A percentile compares a stretch with the other conserved stretches of the same genome.
These are phyloP conservation scores for Neurospora sp. DNA, from an alignment of 495 filamentous ascomycete genomes.

Conservation along the genomic window DNA sequence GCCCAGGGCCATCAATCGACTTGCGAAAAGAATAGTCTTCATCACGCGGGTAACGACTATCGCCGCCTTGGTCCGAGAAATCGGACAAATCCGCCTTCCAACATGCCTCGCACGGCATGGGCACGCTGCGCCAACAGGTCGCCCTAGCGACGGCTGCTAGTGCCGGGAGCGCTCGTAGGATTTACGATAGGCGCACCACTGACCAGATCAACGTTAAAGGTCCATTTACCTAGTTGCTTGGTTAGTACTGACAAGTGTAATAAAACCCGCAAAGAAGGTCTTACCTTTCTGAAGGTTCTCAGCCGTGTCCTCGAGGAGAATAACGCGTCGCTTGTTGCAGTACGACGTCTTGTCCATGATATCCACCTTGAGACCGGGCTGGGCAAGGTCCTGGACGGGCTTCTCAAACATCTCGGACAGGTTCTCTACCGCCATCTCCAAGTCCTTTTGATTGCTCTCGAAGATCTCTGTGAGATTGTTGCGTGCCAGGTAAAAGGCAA, in stretches of 20 bases:
- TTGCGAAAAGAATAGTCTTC: not conserved
- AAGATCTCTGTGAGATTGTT: slow-evolving; percentile 97
- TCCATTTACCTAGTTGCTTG: slow-evolving; percentile 30
- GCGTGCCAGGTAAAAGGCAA: slow-evolving; percentile 88
- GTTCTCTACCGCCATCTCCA: slow-evolving; percentile 93
- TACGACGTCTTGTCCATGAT: slow-evolving; percentile 98
- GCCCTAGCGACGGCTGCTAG: slow-evolving; percentile 13
- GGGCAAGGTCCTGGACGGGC: slow-evolving; percentile 69
- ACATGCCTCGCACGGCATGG: not conserved
- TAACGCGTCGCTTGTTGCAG: slow-evolving; percentile 84
- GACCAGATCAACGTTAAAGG: slow-evolving; percentile 35
- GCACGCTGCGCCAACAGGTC: not conserved
- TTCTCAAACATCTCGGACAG: slow-evolving; percentile 98
- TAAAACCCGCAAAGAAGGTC: slow-evolving; percentile 16
- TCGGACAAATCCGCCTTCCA: not conserved
- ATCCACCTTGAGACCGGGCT: slow-evolving; percentile 71
- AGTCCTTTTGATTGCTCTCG: slow-evolving; percentile 96
- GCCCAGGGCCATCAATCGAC: not conserved
- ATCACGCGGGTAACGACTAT: not conserved
- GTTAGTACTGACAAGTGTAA: not conserved
- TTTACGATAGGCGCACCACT: not conserved
- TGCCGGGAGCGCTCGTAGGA: slow-evolving; percentile 5
- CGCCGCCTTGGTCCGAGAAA: not conserved
- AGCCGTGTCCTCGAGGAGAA: slow-evolving; percentile 83
- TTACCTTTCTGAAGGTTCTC: slow-evolving; percentile 79